Percentiles rank a stretch among this genome's conserved stretches.
Evolutionary conservation across 306 rosid species (phyloP).

Genomic region (Fagus sylvatica): DNA sequence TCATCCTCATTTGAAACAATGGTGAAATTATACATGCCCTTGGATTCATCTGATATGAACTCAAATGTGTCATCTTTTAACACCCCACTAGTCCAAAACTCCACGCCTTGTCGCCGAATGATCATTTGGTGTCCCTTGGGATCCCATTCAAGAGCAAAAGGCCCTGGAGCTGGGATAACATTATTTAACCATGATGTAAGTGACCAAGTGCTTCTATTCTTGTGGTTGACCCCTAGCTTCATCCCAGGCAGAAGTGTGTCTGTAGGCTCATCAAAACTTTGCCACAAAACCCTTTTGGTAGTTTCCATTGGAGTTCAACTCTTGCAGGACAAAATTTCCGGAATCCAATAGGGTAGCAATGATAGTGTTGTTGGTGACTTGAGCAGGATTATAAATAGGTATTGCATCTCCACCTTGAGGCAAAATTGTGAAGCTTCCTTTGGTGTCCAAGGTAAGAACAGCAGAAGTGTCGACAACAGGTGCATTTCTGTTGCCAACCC

Average conservation of each 20-base stretch:
- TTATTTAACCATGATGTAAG: neutral
- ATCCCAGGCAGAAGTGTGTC: conserved; percentile 4
- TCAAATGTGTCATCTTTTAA: too few species aligned
- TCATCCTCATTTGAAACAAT: too few species aligned
- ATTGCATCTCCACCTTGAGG: neutral
- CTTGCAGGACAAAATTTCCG: neutral
- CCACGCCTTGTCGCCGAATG: neutral
- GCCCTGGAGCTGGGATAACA: neutral
- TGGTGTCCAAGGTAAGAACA: neutral
- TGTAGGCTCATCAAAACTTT: conserved; percentile 16
- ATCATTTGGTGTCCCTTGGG: neutral
- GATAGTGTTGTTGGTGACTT: neutral
- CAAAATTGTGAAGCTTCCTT: neutral
- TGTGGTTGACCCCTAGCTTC: conserved; percentile 8
- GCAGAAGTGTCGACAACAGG: neutral
- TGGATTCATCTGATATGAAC: too few species aligned
- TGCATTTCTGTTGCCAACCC: neutral
- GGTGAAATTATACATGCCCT: too few species aligned
- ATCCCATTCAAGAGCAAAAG: conserved; percentile 12
- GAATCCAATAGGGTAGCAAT: neutral
- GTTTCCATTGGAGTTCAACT: neutral
- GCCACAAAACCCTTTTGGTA: conserved; percentile 1
- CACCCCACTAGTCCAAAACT: neutral
- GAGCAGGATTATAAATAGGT: neutral
- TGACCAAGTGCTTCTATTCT: neutral